phyloP scores from a whole-genome alignment of 2,329 filamentous ascomycete species.

The Paramyrothecium roridum region DNA sequence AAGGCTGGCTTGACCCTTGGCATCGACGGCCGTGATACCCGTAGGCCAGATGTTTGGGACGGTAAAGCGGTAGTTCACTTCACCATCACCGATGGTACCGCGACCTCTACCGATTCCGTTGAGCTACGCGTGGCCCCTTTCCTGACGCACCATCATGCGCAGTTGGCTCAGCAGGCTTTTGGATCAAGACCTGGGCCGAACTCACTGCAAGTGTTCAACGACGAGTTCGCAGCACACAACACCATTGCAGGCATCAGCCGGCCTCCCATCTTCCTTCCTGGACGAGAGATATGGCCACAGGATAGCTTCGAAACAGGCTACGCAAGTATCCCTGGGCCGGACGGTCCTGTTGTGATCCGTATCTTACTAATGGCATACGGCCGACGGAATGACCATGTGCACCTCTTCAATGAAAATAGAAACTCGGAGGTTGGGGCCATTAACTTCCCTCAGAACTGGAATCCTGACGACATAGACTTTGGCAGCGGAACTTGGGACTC shows the following conservation, averaged over 20 bases:
- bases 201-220: conserved; percentile 1
- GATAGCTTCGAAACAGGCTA: conserved; percentile 37
- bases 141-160: conserved; percentile 31
- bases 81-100: conserved; percentile 18
- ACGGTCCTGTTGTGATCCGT: conserved; percentile 24
- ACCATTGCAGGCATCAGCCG: neutral
- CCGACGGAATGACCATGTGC: neutral
- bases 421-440: neutral
- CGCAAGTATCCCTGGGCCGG: conserved; percentile 32
- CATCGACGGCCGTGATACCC: conserved; percentile 29
- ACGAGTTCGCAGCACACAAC: neutral
- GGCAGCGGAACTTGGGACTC: conserved; percentile 14
- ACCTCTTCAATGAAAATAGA: neutral
- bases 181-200: neutral
- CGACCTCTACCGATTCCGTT: conserved; percentile 19
- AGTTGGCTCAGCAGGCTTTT: conserved; percentile 20
- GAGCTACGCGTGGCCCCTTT: conserved; percentile 30
- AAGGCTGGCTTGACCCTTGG: conserved; percentile 25
- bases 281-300: conserved; percentile 32
- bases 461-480: neutral
- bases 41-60: conserved; percentile 17
- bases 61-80: conserved; percentile 23
- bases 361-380: conserved; percentile 21
- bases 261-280: conserved; percentile 5
- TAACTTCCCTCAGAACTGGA: neutral